These are phyloP conservation scores for Aspergillus carlsbadensis DNA, from an alignment of 495 filamentous ascomycete genomes.

Conservation along the genomic window DNA sequence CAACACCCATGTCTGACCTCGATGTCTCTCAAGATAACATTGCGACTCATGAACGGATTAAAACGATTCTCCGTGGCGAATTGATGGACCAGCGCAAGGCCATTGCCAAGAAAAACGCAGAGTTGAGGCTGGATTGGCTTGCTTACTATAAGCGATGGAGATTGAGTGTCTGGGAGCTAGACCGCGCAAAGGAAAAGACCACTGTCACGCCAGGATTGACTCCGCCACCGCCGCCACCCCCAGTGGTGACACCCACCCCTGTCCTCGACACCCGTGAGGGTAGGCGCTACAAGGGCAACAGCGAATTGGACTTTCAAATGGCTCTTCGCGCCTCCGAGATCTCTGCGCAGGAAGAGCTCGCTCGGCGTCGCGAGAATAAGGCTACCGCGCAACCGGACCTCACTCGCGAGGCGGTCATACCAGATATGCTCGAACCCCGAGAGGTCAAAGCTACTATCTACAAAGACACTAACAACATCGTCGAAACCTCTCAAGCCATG, in stretches of 20 bases:
- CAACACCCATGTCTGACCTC: slow-evolving; percentile 50
- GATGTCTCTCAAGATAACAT: slow-evolving; percentile 46
- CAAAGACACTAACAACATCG: slow-evolving; percentile 69
- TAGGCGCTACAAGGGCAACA: slow-evolving; percentile 60
- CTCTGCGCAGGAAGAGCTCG: slow-evolving; percentile 71
- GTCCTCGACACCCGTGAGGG: slow-evolving; percentile 36
- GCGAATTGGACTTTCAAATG: slow-evolving; percentile 74
- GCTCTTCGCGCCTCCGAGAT: slow-evolving; percentile 75
- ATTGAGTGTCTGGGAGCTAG: slow-evolving; percentile 52
- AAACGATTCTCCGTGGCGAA: slow-evolving; percentile 32
- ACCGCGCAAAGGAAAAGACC: slow-evolving; percentile 59
- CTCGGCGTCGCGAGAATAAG: slow-evolving; percentile 62
- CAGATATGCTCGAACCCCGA: slow-evolving; percentile 65
- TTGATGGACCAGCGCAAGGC: slow-evolving; percentile 44
- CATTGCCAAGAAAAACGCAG: slow-evolving; percentile 39
- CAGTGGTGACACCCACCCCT: slow-evolving; percentile 40
- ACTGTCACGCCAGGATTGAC: slow-evolving; percentile 50
- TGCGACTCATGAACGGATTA: slow-evolving; percentile 34
- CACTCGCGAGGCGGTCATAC: slow-evolving; percentile 81
- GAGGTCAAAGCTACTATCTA: slow-evolving; percentile 53
- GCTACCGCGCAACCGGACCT: slow-evolving; percentile 71
- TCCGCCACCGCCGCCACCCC: slow-evolving; percentile 41
- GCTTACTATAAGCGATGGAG: slow-evolving; percentile 50
- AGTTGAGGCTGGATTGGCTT: slow-evolving; percentile 42
- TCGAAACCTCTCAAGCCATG: slow-evolving; percentile 65